A percentile compares a stretch with the other conserved stretches of the same genome.
These are phyloP conservation scores for Heterobasidion annosum DNA, from an alignment of 1,284 basidiomycete species.

Conservation along the genomic window DNA sequence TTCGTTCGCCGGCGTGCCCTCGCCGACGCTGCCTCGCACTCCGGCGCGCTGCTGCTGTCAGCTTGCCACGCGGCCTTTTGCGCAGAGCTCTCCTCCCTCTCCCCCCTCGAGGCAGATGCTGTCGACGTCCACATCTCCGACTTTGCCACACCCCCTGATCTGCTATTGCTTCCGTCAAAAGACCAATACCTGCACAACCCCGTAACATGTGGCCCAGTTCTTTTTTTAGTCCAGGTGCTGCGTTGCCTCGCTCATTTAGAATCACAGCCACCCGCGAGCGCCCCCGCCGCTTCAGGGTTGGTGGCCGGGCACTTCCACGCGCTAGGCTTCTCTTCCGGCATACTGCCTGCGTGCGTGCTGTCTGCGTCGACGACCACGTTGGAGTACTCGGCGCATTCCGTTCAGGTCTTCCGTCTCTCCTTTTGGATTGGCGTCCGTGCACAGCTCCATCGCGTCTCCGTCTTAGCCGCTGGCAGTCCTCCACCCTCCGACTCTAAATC, in stretches of 20 bases:
- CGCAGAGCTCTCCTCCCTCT: slow-evolving; percentile 35
- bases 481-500: slow-evolving; percentile 13
- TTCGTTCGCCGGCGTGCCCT: slow-evolving; percentile 29
- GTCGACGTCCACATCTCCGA: slow-evolving; percentile 30
- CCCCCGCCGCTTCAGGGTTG: slow-evolving; percentile 4
- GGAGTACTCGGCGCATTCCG: slow-evolving; percentile 33
- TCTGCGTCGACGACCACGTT: slow-evolving; percentile 32
- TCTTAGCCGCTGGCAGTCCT: slow-evolving; percentile 11
- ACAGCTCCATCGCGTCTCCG: slow-evolving; percentile 29
- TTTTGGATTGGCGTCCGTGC: slow-evolving; percentile 51
- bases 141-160: slow-evolving; percentile 27
- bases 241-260: slow-evolving; percentile 41
- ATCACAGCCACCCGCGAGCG: slow-evolving; percentile 2
- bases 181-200: slow-evolving; percentile 28
- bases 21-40: slow-evolving; percentile 25
- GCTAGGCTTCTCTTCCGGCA: slow-evolving; percentile 55
- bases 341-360: slow-evolving; percentile 47
- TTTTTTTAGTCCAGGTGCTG: slow-evolving; percentile 44
- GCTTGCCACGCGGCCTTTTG: slow-evolving; percentile 42
- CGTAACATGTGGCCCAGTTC: slow-evolving; percentile 36
- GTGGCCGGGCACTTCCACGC: no score
- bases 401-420: slow-evolving; percentile 43
- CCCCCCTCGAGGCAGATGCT: slow-evolving; percentile 23
- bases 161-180: slow-evolving; percentile 24
- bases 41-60: slow-evolving; percentile 33